Conservation (phyloP, 768 basidiomycete genomes). For the Hypsizygus marmoreus region DNA sequence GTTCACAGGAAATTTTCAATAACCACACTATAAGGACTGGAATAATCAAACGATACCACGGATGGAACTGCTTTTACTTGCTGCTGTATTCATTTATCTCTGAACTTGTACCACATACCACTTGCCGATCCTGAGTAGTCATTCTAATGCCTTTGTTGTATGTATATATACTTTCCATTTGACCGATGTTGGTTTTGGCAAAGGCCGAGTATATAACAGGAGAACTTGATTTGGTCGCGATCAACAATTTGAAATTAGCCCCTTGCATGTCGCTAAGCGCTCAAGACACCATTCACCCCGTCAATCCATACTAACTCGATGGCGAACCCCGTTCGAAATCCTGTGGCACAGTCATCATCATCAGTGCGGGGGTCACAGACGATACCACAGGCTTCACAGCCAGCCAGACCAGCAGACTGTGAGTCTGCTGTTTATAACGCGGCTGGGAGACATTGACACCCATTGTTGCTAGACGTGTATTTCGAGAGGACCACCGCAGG, state of each 20-base stretch:
- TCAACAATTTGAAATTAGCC: too few species aligned
- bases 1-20: constrained; percentile 16
- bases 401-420: constrained; percentile 36
- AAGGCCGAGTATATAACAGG: too few species aligned
- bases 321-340: constrained; percentile 15
- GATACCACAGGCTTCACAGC: constrained; percentile 12
- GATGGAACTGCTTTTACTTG: too few species aligned
- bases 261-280: too few species aligned
- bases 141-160: too few species aligned
- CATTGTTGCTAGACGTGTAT: constrained; percentile 69
- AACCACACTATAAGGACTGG: neutral
- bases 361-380: constrained; percentile 14
- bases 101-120: too few species aligned
- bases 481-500: constrained; percentile 80
- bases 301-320: too few species aligned
- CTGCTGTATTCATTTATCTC: too few species aligned
- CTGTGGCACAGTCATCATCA: constrained; percentile 13
- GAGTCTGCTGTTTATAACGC: constrained; percentile 12
- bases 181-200: too few species aligned
- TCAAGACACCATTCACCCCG: too few species aligned
- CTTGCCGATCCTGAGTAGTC: too few species aligned
- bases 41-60: neutral
- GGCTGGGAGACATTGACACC: constrained; percentile 4
- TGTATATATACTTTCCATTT: too few species aligned
- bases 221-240: constrained; percentile 5